These are phyloP conservation scores for Malus hybrid DNA, from an alignment of 331 rosid genomes.

Conservation along the genomic window DNA sequence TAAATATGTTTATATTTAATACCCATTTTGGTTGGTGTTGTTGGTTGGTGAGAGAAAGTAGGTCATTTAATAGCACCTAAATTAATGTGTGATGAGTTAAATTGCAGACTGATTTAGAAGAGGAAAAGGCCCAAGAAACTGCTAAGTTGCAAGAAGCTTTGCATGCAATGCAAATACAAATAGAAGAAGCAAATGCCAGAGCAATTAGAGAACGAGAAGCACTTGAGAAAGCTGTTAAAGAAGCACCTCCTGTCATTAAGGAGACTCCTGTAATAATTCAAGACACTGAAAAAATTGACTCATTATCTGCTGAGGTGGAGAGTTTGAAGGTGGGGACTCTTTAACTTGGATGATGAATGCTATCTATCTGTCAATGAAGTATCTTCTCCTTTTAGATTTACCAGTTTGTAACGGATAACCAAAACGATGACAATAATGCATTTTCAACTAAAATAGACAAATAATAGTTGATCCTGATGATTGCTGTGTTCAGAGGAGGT, in stretches of 20 bases:
- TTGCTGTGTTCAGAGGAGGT: background rate
- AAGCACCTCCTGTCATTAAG: constrained; percentile 97
- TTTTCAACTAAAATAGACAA: background rate
- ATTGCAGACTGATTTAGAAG: constrained; percentile 91
- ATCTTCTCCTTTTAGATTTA: background rate
- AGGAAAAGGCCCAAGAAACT: constrained; percentile 82
- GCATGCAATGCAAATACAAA: constrained; percentile 73
- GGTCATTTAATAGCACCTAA: constrained; percentile 1
- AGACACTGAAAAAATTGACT: constrained; percentile 84
- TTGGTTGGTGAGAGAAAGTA: constrained; percentile 5
- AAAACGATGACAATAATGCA: background rate
- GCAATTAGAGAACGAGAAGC: constrained; percentile 80
- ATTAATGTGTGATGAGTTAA: constrained; percentile 15
- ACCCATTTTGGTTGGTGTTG: constrained; percentile 10
- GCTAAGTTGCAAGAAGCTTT: constrained; percentile 68
- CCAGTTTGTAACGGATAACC: background rate
- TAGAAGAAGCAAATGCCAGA: constrained; percentile 86
- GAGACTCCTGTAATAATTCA: constrained; percentile 91
- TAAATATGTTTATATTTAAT: constrained; percentile 22
- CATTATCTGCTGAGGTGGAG: constrained; percentile 69
- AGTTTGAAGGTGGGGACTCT: constrained; percentile 64
- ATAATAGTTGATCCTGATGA: background rate
- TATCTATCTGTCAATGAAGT: background rate
- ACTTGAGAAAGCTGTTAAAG: constrained; percentile 79
- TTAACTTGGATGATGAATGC: constrained; percentile 2